Percentiles rank a stretch among this genome's conserved stretches.
Evolutionary conservation across 1,139 yeast genomes (phyloP).

Genomic region (Nakaseomyces kungkrabaensis): DNA sequence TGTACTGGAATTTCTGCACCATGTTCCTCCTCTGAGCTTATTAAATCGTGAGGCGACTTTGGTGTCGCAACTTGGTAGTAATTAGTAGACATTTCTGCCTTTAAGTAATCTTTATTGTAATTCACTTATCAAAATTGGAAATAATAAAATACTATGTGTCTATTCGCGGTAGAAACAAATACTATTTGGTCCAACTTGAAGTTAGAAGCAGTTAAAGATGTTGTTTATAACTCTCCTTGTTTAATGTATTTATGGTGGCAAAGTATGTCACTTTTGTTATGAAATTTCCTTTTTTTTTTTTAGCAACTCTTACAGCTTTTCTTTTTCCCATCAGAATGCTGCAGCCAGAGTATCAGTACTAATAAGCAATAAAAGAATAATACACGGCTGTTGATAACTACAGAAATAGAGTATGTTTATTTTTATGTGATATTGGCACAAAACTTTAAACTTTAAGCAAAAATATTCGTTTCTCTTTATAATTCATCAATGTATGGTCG

Average conservation of each 20-base stretch:
- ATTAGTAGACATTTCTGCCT: not conserved
- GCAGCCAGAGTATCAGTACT: not conserved
- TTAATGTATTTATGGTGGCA: not conserved
- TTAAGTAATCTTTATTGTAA: no score
- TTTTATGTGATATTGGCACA: no score
- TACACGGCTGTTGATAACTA: no score
- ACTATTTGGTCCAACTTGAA: not conserved
- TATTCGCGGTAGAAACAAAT: not conserved
- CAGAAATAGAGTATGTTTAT: no score
- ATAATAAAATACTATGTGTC: no score
- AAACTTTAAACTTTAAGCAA: no score
- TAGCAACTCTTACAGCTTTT: not conserved
- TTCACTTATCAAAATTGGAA: no score
- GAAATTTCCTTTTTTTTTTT: not conserved
- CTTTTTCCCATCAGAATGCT: not conserved
- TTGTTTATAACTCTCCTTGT: not conserved
- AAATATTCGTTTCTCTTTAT: no score
- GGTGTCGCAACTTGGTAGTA: slow-evolving; percentile 34
- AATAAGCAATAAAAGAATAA: not conserved
- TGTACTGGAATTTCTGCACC: slow-evolving; percentile 4
- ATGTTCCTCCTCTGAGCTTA: slow-evolving; percentile 7
- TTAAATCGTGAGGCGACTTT: slow-evolving; percentile 32
- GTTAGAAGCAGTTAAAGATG: not conserved
- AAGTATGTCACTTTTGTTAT: not conserved
- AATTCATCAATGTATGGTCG: not conserved